Evolutionary conservation across 345 rosid genomes (phyloP).

Genomic region (Arabis alpina): DNA sequence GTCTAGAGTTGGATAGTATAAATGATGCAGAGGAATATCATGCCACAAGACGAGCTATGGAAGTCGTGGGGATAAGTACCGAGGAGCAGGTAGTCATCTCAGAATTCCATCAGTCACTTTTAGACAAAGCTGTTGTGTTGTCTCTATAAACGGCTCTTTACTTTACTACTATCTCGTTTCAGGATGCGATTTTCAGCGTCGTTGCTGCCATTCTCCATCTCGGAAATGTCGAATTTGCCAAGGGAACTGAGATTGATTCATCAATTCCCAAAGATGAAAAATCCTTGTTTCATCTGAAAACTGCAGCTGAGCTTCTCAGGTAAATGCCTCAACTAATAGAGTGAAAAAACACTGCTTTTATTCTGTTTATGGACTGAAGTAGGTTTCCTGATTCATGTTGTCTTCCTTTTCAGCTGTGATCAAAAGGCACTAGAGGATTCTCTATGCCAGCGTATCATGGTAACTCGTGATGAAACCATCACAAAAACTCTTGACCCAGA

Average conservation of each 20-base stretch:
- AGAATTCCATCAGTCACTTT: slow-evolving; percentile 20
- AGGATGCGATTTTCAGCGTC: slow-evolving; percentile 68
- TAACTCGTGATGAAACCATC: slow-evolving; percentile 96
- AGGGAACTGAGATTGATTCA: slow-evolving; percentile 87
- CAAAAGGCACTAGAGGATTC: slow-evolving; percentile 86
- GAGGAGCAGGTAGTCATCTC: slow-evolving; percentile 73
- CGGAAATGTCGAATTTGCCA: slow-evolving; percentile 87
- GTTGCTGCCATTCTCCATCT: slow-evolving; percentile 97
- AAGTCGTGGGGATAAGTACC: slow-evolving; percentile 83
- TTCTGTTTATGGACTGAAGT: slow-evolving; percentile 24
- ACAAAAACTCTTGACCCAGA: slow-evolving; percentile 95
- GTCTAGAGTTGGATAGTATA: slow-evolving; percentile 77
- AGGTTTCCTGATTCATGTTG: slow-evolving; percentile 12
- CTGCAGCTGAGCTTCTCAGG: slow-evolving; percentile 90
- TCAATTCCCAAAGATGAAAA: slow-evolving; percentile 90
- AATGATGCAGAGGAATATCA: slow-evolving; percentile 87
- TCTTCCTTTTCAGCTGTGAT: slow-evolving; percentile 70
- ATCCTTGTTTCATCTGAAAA: slow-evolving; percentile 83
- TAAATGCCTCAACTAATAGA: slow-evolving; percentile 41
- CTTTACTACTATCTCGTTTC: slow-evolving; percentile 32
- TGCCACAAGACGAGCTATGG: slow-evolving; percentile 94
- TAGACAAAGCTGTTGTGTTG: slow-evolving; percentile 28
- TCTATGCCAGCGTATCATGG: slow-evolving; percentile 93
- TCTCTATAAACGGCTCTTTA: slow-evolving; percentile 12
- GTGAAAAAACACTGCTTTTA: slow-evolving; percentile 16